A percentile compares a stretch with the other conserved stretches of the same genome.
Conservation (phyloP, 352 stramenopile genomes). For the Globisporangium nunn region DNA sequence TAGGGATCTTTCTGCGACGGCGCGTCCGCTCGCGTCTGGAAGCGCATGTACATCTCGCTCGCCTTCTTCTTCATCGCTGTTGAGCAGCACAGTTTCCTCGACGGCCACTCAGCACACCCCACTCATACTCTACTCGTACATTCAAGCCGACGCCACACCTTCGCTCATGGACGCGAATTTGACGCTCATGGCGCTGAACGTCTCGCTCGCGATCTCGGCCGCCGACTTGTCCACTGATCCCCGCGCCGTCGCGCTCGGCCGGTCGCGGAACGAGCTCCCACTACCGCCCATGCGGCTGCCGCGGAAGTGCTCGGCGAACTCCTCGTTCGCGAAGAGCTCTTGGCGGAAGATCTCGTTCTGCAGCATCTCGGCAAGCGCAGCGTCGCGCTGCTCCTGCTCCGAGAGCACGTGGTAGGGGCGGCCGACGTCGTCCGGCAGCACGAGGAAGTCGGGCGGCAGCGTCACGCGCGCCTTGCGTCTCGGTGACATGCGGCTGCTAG, state of each 20-base stretch:
- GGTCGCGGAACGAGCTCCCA: background rate
- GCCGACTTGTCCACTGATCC: conserved; percentile 50
- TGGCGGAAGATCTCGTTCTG: conserved; percentile 82
- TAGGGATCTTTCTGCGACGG: conserved; percentile 45
- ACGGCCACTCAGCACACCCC: background rate
- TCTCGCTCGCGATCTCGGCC: conserved; percentile 64
- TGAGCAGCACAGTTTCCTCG: conserved; percentile 28
- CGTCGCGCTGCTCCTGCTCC: conserved; percentile 68
- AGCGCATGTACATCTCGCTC: conserved; percentile 77
- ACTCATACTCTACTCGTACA: background rate
- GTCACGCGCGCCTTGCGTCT: conserved; percentile 20
- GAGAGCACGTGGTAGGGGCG: conserved; percentile 21
- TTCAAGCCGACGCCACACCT: conserved; percentile 16
- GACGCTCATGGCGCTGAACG: conserved; percentile 55
- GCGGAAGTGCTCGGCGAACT: conserved; percentile 71
- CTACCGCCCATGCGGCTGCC: conserved; percentile 14
- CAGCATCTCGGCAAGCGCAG: conserved; percentile 67
- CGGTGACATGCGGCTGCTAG: conserved; percentile 4
- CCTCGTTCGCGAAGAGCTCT: conserved; percentile 57
- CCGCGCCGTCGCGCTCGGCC: conserved; percentile 5
- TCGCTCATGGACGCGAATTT: conserved; percentile 77
- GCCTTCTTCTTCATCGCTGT: conserved; percentile 76
- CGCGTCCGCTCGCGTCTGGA: conserved; percentile 61
- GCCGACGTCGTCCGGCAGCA: conserved; percentile 29
- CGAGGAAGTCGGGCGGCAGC: conserved; percentile 69